Evolutionary conservation across 2,329 filamentous ascomycete genomes (phyloP).

Genomic region (Colletotrichum sp.): DNA sequence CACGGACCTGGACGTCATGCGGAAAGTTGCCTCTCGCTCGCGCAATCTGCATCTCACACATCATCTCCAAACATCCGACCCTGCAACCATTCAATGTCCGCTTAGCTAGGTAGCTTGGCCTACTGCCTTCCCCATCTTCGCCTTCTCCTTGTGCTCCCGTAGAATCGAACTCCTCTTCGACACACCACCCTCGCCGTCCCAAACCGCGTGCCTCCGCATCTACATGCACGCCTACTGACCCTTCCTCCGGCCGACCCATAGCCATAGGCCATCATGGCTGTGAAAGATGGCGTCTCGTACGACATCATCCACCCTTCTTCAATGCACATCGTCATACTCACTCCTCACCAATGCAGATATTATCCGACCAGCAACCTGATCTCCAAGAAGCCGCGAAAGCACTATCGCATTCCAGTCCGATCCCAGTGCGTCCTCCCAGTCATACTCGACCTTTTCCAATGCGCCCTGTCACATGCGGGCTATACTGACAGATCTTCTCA

Average conservation of each 20-base stretch:
- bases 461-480: not conserved
- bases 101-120: not conserved
- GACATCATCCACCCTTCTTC: not conserved
- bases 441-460: not conserved
- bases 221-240: constrained; percentile 10
- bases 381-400: constrained; percentile 63
- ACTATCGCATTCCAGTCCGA: constrained; percentile 70
- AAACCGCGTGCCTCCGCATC: not conserved
- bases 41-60: constrained; percentile 4
- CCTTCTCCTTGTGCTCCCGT: not conserved
- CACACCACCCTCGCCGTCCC: not conserved
- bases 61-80: constrained; percentile 5
- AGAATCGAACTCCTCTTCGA: not conserved
- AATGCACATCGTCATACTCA: not conserved
- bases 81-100: not conserved
- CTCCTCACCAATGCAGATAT: constrained; percentile 48
- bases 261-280: constrained; percentile 52
- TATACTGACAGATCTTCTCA: constrained; percentile 3
- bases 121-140: not conserved
- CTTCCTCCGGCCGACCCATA: constrained; percentile 10
- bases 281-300: constrained; percentile 37
- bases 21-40: constrained; percentile 18
- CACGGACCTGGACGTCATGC: constrained; percentile 18
- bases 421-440: constrained; percentile 54
- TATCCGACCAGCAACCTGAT: constrained; percentile 71